phyloP scores from a whole-genome alignment of 805 yeast genomes.

The Wickerhamomyces bovis region DNA sequence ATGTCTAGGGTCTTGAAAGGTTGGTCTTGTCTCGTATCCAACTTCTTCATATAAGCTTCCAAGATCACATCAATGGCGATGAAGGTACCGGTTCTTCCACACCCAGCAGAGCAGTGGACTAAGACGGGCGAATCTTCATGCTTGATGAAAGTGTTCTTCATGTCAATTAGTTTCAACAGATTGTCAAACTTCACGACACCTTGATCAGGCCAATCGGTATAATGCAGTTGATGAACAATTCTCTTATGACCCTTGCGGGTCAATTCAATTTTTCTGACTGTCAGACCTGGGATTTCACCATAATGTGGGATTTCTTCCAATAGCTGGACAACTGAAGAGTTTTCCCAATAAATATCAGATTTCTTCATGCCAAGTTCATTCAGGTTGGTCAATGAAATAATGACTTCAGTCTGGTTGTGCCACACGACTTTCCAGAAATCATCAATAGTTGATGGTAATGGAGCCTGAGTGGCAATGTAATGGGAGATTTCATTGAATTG shows the following conservation, averaged over 20 bases:
- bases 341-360: conserved; percentile 79
- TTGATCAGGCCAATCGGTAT: conserved; percentile 81
- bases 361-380: conserved; percentile 69
- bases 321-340: conserved; percentile 38
- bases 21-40: conserved; percentile 4
- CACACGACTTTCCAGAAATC: conserved; percentile 88
- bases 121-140: conserved; percentile 43
- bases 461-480: conserved; percentile 90
- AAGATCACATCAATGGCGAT: conserved; percentile 50
- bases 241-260: conserved; percentile 18
- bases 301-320: conserved; percentile 25
- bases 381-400: conserved; percentile 72
- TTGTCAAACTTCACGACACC: conserved; percentile 45
- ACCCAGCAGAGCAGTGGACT: conserved; percentile 96
- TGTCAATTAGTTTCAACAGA: conserved; percentile 25
- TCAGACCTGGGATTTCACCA: conserved; percentile 27
- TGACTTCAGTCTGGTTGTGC: conserved; percentile 57
- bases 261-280: conserved; percentile 24
- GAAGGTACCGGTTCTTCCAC: conserved; percentile 93
- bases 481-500: conserved; percentile 33
- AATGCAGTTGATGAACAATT: conserved; percentile 67
- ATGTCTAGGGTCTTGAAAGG: conserved; percentile 2
- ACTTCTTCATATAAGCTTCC: conserved; percentile 7
- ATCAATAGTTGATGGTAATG: conserved; percentile 64
- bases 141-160: conserved; percentile 24